Conservation (phyloP, 371 early-diverging fungal species). For the Mortierella sp. region DNA sequence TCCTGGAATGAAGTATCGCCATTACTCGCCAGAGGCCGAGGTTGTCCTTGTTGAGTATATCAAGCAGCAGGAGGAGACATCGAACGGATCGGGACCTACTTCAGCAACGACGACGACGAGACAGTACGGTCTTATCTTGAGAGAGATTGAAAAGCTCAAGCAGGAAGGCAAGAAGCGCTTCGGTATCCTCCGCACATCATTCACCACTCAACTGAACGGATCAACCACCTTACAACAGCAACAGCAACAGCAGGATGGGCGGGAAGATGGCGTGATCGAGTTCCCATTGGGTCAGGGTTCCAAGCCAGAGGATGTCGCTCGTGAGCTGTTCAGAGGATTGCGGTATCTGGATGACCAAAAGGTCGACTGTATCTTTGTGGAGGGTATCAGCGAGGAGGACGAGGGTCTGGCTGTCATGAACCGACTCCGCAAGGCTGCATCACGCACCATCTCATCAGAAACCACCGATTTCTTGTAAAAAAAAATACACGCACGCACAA, state of each 20-base stretch:
- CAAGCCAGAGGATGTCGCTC: conserved; percentile 78
- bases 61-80: not conserved
- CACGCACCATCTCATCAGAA: conserved; percentile 61
- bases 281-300: conserved; percentile 61
- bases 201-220: conserved; percentile 9
- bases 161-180: conserved; percentile 44
- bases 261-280: conserved; percentile 28
- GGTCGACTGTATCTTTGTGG: conserved; percentile 88
- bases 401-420: conserved; percentile 99
- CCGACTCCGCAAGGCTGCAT: conserved; percentile 94
- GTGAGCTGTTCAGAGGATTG: conserved; percentile 88
- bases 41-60: conserved; percentile 81
- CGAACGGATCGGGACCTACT: conserved; percentile 4
- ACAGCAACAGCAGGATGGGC: not conserved
- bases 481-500: not conserved
- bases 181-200: conserved; percentile 50
- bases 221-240: not conserved
- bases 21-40: conserved; percentile 96
- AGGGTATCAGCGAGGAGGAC: conserved; percentile 83
- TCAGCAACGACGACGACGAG: conserved; percentile 2
- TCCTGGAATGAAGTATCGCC: conserved; percentile 99
- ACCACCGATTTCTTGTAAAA: conserved; percentile 19
- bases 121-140: conserved; percentile 39
- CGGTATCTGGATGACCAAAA: conserved; percentile 84
- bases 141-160: conserved; percentile 41